A percentile compares a stretch with the other conserved stretches of the same genome.
phyloP scores from a whole-genome alignment of 192 early-diverging fungal genomes.

The Coemansia sp. region DNA sequence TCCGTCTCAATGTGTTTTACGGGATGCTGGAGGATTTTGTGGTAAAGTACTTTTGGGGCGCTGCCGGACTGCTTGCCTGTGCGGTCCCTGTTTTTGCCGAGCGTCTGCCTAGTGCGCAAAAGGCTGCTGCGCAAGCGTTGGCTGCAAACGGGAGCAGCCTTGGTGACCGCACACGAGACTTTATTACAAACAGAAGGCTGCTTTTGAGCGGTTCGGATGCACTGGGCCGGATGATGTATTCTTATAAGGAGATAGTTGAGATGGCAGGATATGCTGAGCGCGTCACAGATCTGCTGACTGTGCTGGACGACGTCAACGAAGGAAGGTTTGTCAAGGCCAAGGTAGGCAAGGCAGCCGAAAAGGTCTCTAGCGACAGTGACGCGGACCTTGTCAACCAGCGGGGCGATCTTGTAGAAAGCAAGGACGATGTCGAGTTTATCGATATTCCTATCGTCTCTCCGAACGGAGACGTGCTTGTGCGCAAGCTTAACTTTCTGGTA shows the following conservation, averaged over 20 bases:
- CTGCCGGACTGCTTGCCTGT: slow-evolving; percentile 83
- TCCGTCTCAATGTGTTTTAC: slow-evolving; percentile 84
- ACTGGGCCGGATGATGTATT: slow-evolving; percentile 86
- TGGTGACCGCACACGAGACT: slow-evolving; percentile 58
- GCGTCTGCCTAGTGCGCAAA: slow-evolving; percentile 33
- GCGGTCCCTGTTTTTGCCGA: slow-evolving; percentile 83
- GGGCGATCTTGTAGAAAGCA: slow-evolving; percentile 67
- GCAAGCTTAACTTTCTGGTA: slow-evolving; percentile 83
- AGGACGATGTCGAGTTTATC: slow-evolving; percentile 81
- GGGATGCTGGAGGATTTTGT: slow-evolving; percentile 97
- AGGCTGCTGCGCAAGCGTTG: slow-evolving; percentile 1
- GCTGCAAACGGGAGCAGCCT: slow-evolving; percentile 13
- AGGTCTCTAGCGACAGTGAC: slow-evolving; percentile 5
- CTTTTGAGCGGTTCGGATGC: slow-evolving; percentile 79
- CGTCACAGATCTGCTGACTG: slow-evolving; percentile 81
- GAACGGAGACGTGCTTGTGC: slow-evolving; percentile 91
- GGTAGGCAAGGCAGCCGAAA: slow-evolving; percentile 36
- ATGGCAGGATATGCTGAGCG: slow-evolving; percentile 94
- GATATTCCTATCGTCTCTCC: slow-evolving; percentile 94
- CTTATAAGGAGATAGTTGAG: slow-evolving; percentile 93
- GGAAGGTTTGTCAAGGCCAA: slow-evolving; percentile 78
- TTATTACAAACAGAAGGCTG: slow-evolving; percentile 77
- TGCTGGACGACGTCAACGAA: slow-evolving; percentile 84
- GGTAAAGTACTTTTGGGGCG: slow-evolving; percentile 99
- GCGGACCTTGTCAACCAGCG: slow-evolving; percentile 61